A percentile compares a stretch with the other conserved stretches of the same genome.
These are phyloP conservation scores for Peterozyma toletana DNA, from an alignment of 805 yeast genomes.

Conservation along the genomic window DNA sequence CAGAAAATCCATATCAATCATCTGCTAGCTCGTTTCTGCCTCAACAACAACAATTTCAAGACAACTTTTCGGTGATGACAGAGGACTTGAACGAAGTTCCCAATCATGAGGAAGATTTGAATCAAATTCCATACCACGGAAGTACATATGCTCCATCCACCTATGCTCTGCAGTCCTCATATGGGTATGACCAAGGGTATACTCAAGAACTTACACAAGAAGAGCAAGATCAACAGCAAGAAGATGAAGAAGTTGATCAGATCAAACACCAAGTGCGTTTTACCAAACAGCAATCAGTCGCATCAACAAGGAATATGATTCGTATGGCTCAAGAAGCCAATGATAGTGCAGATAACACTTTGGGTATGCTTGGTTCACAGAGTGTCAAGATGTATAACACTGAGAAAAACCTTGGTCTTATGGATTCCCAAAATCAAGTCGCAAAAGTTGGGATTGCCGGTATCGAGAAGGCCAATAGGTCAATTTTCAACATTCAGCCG, in stretches of 20 bases:
- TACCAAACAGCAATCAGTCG: slow-evolving; percentile 80
- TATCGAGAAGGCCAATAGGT: slow-evolving; percentile 70
- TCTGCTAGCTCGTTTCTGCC: not conserved
- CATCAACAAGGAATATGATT: slow-evolving; percentile 78
- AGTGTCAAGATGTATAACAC: slow-evolving; percentile 77
- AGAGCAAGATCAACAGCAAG: slow-evolving; percentile 38
- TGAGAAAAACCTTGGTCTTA: slow-evolving; percentile 68
- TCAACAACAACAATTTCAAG: slow-evolving; percentile 4
- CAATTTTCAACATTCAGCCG: slow-evolving; percentile 74
- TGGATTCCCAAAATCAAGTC: slow-evolving; percentile 73
- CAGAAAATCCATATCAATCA: not conserved
- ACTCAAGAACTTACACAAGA: slow-evolving; percentile 27
- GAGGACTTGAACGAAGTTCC: slow-evolving; percentile 3
- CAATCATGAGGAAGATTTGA: slow-evolving; percentile 27
- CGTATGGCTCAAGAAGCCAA: slow-evolving; percentile 67
- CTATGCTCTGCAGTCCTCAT: no score
- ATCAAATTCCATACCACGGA: slow-evolving; percentile 15
- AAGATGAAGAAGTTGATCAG: slow-evolving; percentile 85
- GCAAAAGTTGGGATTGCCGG: slow-evolving; percentile 82
- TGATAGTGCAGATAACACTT: slow-evolving; percentile 67
- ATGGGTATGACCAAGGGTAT: slow-evolving; percentile 8
- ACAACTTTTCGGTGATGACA: slow-evolving; percentile 1
- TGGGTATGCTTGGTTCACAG: slow-evolving; percentile 93
- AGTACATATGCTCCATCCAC: no score
- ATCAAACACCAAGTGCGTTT: slow-evolving; percentile 77